A percentile compares a stretch with the other conserved stretches of the same genome.
Conservation (phyloP, 495 filamentous ascomycete species). For the Cercophora scortea region DNA sequence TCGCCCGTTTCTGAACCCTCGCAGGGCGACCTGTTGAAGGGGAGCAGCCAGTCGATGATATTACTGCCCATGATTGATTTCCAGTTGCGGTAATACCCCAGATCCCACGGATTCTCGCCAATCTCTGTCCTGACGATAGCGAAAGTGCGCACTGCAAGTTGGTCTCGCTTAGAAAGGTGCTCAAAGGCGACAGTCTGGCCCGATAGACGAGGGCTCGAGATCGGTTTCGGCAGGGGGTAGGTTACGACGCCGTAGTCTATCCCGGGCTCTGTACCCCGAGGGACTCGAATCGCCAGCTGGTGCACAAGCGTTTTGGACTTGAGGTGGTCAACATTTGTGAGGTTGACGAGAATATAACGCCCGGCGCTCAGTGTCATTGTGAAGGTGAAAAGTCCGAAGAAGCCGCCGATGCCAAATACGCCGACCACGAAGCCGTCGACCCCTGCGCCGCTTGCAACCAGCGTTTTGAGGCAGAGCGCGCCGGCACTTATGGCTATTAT, state of each 20-base stretch:
- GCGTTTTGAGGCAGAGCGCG: constrained; percentile 23
- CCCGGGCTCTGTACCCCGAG: constrained; percentile 35
- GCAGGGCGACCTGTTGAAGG: constrained; percentile 60
- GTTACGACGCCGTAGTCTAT: constrained; percentile 30
- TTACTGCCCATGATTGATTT: constrained; percentile 65
- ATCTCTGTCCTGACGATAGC: constrained; percentile 64
- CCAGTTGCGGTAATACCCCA: constrained; percentile 60
- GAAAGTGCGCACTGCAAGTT: constrained; percentile 52
- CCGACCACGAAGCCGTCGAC: constrained; percentile 31
- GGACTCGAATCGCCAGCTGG: constrained; percentile 70
- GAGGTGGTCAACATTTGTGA: constrained; percentile 77
- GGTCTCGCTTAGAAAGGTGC: constrained; percentile 3
- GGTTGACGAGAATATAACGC: constrained; percentile 60
- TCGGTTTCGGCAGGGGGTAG: constrained; percentile 26
- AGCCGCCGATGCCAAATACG: constrained; percentile 34
- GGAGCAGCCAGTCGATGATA: constrained; percentile 66
- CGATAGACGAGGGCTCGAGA: constrained; percentile 5
- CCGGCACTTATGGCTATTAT: constrained; percentile 47
- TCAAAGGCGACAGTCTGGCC: neutral
- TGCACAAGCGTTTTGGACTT: constrained; percentile 53
- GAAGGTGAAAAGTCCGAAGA: constrained; percentile 69
- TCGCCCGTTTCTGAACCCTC: constrained; percentile 36
- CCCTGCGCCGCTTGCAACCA: constrained; percentile 12
- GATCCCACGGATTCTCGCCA: constrained; percentile 75
- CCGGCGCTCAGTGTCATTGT: constrained; percentile 66